These are phyloP conservation scores for Microbotryum silenes-acaulis DNA, from an alignment of 1,284 basidiomycete genomes.

Conservation along the genomic window DNA sequence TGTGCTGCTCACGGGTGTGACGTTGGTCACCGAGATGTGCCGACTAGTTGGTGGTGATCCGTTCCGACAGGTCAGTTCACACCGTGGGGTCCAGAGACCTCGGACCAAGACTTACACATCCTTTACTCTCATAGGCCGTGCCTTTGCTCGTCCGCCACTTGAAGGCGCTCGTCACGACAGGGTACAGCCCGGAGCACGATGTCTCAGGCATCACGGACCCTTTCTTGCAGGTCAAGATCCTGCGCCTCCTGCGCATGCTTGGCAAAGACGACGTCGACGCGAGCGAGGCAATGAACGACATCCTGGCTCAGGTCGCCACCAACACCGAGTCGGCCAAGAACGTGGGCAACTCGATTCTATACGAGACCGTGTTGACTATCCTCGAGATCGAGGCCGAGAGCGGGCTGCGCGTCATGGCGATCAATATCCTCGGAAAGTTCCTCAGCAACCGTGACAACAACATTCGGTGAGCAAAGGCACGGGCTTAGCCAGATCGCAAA, in stretches of 20 bases:
- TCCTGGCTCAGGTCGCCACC: constrained; percentile 92
- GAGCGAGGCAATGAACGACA: constrained; percentile 97
- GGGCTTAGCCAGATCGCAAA: not conserved
- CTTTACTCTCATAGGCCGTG: constrained; percentile 57
- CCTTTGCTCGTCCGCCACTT: constrained; percentile 89
- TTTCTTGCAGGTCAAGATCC: constrained; percentile 81
- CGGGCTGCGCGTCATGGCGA: constrained; percentile 95
- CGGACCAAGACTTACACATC: not conserved
- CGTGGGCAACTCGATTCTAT: constrained; percentile 95
- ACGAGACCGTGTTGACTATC: constrained; percentile 96
- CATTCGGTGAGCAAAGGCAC: constrained; percentile 60
- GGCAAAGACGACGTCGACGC: constrained; percentile 78
- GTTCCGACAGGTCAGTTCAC: constrained; percentile 66
- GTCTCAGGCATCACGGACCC: constrained; percentile 99
- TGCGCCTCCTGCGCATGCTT: constrained; percentile 84
- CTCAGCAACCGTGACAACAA: constrained; percentile 97
- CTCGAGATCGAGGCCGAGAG: constrained; percentile 96
- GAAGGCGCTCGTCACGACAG: constrained; percentile 90
- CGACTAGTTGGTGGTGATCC: constrained; percentile 59
- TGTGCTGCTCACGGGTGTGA: constrained; percentile 85
- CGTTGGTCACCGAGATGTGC: constrained; percentile 92
- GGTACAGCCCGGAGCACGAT: constrained; percentile 97
- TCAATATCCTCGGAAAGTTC: constrained; percentile 99
- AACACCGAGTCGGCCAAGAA: constrained; percentile 98
- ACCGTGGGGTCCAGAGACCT: not conserved